A percentile compares a stretch with the other conserved stretches of the same genome.
Evolutionary conservation across 305 asterid genomes (phyloP).

Genomic region (Fraxinus nigra): DNA sequence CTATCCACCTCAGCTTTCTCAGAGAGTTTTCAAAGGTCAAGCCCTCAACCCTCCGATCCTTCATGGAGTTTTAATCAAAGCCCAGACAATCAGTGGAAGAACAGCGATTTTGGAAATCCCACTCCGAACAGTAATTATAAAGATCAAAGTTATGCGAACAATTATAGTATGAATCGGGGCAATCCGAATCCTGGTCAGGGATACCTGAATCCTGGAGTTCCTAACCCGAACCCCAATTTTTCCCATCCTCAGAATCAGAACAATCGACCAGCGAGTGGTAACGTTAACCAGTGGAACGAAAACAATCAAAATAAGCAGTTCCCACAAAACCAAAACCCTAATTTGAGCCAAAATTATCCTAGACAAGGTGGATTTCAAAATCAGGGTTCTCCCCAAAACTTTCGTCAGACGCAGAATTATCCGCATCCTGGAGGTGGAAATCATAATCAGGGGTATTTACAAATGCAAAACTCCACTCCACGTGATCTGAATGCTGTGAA

Average conservation of each 20-base stretch:
- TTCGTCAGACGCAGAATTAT: conserved; percentile 31
- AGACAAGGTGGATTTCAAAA: conserved; percentile 45
- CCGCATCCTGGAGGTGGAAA: conserved; percentile 27
- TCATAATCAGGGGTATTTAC: conserved; percentile 26
- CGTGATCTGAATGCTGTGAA: conserved; percentile 25
- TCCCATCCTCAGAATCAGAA: conserved; percentile 39
- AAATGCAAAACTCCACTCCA: conserved; percentile 23
- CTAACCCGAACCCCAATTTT: conserved; percentile 30
- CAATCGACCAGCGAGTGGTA: conserved; percentile 30
- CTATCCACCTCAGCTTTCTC: conserved; percentile 47
- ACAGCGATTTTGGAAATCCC: conserved; percentile 38
- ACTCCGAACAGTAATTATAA: conserved; percentile 22
- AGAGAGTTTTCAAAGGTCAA: conserved; percentile 28
- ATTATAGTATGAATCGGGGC: conserved; percentile 32
- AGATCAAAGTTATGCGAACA: conserved; percentile 30
- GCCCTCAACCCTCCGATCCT: conserved; percentile 32
- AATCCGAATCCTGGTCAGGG: conserved; percentile 38
- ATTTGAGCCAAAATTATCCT: conserved; percentile 32
- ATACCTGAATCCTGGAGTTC: conserved; percentile 18
- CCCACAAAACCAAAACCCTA: conserved; percentile 23
- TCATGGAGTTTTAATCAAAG: conserved; percentile 32
- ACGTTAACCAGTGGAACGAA: conserved; percentile 29
- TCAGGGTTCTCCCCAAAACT: conserved; percentile 36
- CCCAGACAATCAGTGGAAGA: conserved; percentile 30
- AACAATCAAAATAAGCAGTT: conserved; percentile 39